Conservation (phyloP, 805 yeast species). For the Pichia nanzhaoensis region DNA sequence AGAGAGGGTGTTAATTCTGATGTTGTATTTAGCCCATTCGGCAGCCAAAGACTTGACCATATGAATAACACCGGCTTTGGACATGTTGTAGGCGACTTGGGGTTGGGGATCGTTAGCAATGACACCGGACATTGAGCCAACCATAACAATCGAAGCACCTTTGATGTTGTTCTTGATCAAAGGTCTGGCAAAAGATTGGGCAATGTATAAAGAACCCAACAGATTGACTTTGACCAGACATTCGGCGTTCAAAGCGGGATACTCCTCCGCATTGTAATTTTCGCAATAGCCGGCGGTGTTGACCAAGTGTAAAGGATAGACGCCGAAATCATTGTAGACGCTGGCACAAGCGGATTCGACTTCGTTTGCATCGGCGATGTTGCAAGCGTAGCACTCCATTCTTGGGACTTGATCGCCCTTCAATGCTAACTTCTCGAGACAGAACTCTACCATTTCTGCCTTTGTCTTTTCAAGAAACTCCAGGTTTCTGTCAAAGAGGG, state of each 20-base stretch:
- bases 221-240: conserved; percentile 64
- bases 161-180: conserved; percentile 47
- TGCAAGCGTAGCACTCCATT: conserved; percentile 63
- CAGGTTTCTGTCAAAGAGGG: conserved; percentile 61
- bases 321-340: conserved; percentile 48
- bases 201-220: conserved; percentile 65
- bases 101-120: conserved; percentile 77
- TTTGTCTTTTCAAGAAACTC: conserved; percentile 54
- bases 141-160: conserved; percentile 57
- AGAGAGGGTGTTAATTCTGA: conserved; percentile 69
- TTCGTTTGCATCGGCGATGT: conserved; percentile 56
- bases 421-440: conserved; percentile 23
- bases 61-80: conserved; percentile 83
- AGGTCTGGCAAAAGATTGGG: conserved; percentile 68
- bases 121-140: conserved; percentile 77
- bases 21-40: conserved; percentile 74
- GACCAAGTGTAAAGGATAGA: conserved; percentile 57
- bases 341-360: conserved; percentile 55
- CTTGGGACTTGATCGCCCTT: conserved; percentile 28
- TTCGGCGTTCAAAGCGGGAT: conserved; percentile 66
- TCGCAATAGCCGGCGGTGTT: conserved; percentile 86
- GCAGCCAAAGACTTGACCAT: conserved; percentile 68
- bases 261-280: conserved; percentile 70
- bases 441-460: conserved; percentile 32
- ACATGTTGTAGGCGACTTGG: conserved; percentile 74